Base-by-base conservation (phyloP, 2,329 filamentous ascomycete genomes). In the Diaporthe nobilis region DNA sequence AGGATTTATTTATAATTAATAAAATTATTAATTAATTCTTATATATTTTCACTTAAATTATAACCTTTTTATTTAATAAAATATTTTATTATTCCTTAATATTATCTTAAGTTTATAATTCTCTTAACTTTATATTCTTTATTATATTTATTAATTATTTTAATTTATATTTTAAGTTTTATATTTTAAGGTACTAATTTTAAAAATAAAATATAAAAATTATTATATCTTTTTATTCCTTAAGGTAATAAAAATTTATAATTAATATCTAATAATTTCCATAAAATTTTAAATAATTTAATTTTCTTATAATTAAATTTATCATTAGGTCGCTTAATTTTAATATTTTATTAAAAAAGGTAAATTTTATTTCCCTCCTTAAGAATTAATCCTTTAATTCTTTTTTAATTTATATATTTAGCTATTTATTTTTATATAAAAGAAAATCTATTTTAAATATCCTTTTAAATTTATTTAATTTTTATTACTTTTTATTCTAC, bases 51-150 rank as follows among this genome's bases (percentile, higher is more conserved):
- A 3, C 8, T 44, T 9, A 6, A 2, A 10, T 25, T 10, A 22
- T 71, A 71, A 2, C 9, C 12, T 57, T 71, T 71, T n/a, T 57
- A 71, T 55, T 71, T 71, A 34, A 47, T 31, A 47, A 58, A 2
- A n/a, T 70, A 70, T 28, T 70, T 13, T 22, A 10, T 37, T 39
- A 55, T 55, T 15, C 0, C 3, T 34, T 47, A 5, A 13, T 57
- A 22, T 13, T 20, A 12, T 57, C 44, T 13, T 42, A 51, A 57
- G 7, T 57, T 44, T 12, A 44, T 8, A 42, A 44, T 71, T 22
- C 22, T 15, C 44, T 57, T 20, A 5, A 58, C 4, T 71, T 57
- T 34, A 22, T 47, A 71, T 31, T 71, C n/a, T 17, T 58, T 53
- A 15, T 34, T 55, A 42, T 28, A 28, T 6, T 31, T 34, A 25